Base-by-base conservation (phyloP, 2,329 filamentous ascomycete genomes). In the Curvularia eragrostidis region DNA sequence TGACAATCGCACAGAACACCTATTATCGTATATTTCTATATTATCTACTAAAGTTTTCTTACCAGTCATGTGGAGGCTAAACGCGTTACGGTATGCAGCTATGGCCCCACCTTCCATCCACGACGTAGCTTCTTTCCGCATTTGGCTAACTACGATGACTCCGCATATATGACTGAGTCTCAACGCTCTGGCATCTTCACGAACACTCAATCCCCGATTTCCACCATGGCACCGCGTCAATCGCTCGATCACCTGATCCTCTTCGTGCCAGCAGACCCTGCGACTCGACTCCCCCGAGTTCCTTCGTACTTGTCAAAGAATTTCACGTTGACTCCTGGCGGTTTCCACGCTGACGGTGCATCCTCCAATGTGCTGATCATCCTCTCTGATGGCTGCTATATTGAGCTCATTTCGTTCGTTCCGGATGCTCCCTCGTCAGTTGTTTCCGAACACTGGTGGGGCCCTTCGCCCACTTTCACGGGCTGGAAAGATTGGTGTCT, bases 241-340 rank as follows among this genome's bases (percentile, higher is more conserved):
- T 70, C 75, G 38, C 75, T 90, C 13, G 88, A 90, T 73, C 88
- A 90, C 68, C 81, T 90, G 54, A 84, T 90, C 61, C 79, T 90
- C 52, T 81, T 90, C 2, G 75, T 90, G 3, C 84, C 87, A 0
- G 79, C 84, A 83, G 0, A 80, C 83, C 78, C 81, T 21, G 76
- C 87, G 4, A 63, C 72, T 2, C 66, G 76, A 78, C 56, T 67
- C 13, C 73, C 73, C 8, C 42, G 59, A 9, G 51, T 74, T 15
- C 70, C 72, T 15, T 13, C 84, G 2, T 86, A 85, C 5, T 74
- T 90, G 34, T 78, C 79, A 2, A 69, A 81, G 5, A 77, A 82
- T 48, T 88, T 90, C 75, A 83, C 80, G 47, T 75, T 90, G 52
- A 81, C 83, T 30, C 80, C 84, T 2, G 88, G 88, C 52, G 88